Base-by-base conservation (phyloP, 805 yeast genomes). In the Ogataea neopini region DNA sequence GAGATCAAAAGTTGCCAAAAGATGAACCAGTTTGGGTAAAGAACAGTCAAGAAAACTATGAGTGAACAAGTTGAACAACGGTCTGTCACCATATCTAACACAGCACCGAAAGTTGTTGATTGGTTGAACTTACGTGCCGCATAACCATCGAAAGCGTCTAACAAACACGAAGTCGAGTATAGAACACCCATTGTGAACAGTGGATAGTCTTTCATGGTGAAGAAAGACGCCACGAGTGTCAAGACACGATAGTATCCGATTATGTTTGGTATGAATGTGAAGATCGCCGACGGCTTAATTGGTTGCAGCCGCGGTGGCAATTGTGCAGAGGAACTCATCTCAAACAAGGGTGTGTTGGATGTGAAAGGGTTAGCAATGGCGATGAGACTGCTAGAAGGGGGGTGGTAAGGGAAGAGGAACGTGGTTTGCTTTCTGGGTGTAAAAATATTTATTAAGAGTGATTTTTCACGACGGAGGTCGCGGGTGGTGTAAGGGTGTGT, bases 21-120 rank as follows among this genome's bases (percentile, higher is more conserved):
- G 10, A 87, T 68, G 43, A 80, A 72, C 68, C 74, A 86, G 26
- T 67, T 59, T 6, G 97, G 97, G 62, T 88, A 92, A 40, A 86
- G 72, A 30, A 87, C 83, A 56, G 94, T 81, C 48, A 94, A 74
- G 66, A 79, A 94, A 66, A 96, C 90, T 57, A 94, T 83, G 60
- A 94, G 76, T n/a, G 96, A 86, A 11, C 96, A 81, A 0, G 99
- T 94, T 11, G 99, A 91, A 65, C 97, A 94, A 63, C 99, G 78
- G 67, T 94, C 99, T 15, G 99, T 92, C 26, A 94, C 97, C 99
- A 94, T 94, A 68, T 94, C 99, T 58, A 94, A 77, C 17, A 95
- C 96, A 15, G 99, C 98, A 30, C 99, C 99, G 57, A 89, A 88
- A 56, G 81, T 79, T 26, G 97, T 88, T 13, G 96, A 85, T 67